Evolutionary conservation across 179 eudicot genomes (phyloP).

Genomic region (Heliamphora pulchella): DNA sequence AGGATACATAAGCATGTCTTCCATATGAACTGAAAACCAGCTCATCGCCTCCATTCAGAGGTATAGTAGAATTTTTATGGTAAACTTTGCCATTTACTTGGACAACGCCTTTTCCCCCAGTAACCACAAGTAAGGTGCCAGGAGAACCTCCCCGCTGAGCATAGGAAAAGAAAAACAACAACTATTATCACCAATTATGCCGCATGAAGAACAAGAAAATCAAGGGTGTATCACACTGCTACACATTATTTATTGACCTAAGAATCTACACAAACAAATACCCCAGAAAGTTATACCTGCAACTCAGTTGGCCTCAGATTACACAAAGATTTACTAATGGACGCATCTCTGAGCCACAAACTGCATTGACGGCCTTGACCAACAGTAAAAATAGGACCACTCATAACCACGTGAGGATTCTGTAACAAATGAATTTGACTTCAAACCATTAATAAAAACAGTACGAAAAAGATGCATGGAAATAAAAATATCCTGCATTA

Average conservation of each 20-base stretch:
- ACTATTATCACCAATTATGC: neutral
- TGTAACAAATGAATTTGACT: constrained; percentile 19
- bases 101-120: constrained; percentile 61
- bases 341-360: constrained; percentile 60
- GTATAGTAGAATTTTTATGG: constrained; percentile 42
- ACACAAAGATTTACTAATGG: constrained; percentile 66
- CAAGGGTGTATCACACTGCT: neutral
- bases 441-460: too few species aligned
- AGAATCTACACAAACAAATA: neutral
- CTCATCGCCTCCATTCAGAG: constrained; percentile 69
- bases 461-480: neutral
- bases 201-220: neutral
- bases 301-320: constrained; percentile 58
- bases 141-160: constrained; percentile 41
- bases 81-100: constrained; percentile 57
- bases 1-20: constrained; percentile 88
- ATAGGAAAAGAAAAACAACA: constrained; percentile 1
- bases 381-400: constrained; percentile 57
- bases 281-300: constrained; percentile 22
- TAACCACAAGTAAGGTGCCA: constrained; percentile 50
- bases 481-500: neutral
- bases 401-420: constrained; percentile 60
- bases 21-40: constrained; percentile 59
- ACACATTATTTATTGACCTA: neutral
- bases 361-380: constrained; percentile 79